Conservation (phyloP, 768 basidiomycete species). For the Phylloporus rhodoxanthus region DNA sequence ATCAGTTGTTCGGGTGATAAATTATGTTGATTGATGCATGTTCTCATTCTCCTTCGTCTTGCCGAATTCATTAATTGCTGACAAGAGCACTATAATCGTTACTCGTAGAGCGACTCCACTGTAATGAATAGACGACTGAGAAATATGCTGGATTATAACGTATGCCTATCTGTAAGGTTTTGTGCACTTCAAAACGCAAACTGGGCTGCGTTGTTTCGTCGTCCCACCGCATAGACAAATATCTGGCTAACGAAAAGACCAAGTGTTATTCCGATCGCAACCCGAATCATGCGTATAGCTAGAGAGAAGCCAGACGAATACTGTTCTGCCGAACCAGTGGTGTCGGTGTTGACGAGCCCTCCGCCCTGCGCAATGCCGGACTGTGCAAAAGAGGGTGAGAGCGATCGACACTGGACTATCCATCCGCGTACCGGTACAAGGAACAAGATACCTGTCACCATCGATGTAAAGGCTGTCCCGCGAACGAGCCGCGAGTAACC, state of each 20-base stretch:
- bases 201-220: conserved; percentile 64
- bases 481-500: conserved; percentile 69
- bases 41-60: conserved; percentile 10
- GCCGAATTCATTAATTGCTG: conserved; percentile 17
- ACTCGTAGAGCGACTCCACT: conserved; percentile 25
- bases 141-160: neutral
- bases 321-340: conserved; percentile 47
- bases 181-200: conserved; percentile 60
- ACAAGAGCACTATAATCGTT: conserved; percentile 26
- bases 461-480: conserved; percentile 83
- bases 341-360: conserved; percentile 46
- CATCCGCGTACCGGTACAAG: conserved; percentile 67
- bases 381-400: conserved; percentile 34
- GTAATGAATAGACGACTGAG: conserved; percentile 28
- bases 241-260: conserved; percentile 80
- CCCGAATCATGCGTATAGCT: conserved; percentile 76
- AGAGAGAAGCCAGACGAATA: conserved; percentile 76
- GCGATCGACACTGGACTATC: neutral
- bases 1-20: conserved; percentile 59
- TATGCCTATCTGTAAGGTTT: neutral
- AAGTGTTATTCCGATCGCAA: conserved; percentile 80
- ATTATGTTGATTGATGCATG: conserved; percentile 20
- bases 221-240: conserved; percentile 66
- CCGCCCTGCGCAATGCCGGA: conserved; percentile 74
- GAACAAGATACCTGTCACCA: conserved; percentile 92